These are phyloP conservation scores for Dacryopinax spathularia DNA, from an alignment of 768 basidiomycete genomes.

Conservation along the genomic window DNA sequence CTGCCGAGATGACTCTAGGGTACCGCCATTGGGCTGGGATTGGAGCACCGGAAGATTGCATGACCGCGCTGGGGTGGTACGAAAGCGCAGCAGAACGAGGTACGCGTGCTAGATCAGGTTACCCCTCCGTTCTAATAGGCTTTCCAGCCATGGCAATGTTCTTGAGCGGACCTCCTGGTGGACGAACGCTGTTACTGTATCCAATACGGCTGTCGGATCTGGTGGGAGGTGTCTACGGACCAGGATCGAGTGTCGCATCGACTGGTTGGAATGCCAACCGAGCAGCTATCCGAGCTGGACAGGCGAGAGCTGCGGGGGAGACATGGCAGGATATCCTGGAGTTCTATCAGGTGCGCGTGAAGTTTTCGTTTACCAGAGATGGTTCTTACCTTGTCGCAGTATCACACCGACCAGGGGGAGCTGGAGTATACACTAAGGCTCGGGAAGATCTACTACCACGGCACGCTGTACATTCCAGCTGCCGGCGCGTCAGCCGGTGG, in stretches of 20 bases:
- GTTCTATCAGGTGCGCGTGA: conserved; percentile 55
- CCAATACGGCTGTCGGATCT: conserved; percentile 77
- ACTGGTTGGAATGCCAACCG: conserved; percentile 58
- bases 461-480: conserved; percentile 65
- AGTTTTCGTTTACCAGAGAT: background rate
- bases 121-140: conserved; percentile 7
- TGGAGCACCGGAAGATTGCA: conserved; percentile 74
- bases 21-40: conserved; percentile 96
- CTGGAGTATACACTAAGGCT: conserved; percentile 79
- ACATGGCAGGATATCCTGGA: conserved; percentile 88
- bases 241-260: conserved; percentile 85
- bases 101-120: conserved; percentile 17
- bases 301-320: conserved; percentile 75
- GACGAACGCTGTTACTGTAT: conserved; percentile 68
- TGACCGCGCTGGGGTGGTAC: conserved; percentile 75
- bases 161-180: conserved; percentile 78
- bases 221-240: conserved; percentile 84
- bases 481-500: conserved; percentile 79
- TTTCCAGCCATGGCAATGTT: conserved; percentile 57
- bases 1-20: conserved; percentile 83
- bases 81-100: conserved; percentile 77
- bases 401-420: conserved; percentile 88
- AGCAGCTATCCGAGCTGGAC: conserved; percentile 70
- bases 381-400: conserved; percentile 34
- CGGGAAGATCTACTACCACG: conserved; percentile 93